Percentiles rank a stretch among this genome's conserved stretches.
Conservation (phyloP, 768 basidiomycete species). For the Scleroderma bovista region DNA sequence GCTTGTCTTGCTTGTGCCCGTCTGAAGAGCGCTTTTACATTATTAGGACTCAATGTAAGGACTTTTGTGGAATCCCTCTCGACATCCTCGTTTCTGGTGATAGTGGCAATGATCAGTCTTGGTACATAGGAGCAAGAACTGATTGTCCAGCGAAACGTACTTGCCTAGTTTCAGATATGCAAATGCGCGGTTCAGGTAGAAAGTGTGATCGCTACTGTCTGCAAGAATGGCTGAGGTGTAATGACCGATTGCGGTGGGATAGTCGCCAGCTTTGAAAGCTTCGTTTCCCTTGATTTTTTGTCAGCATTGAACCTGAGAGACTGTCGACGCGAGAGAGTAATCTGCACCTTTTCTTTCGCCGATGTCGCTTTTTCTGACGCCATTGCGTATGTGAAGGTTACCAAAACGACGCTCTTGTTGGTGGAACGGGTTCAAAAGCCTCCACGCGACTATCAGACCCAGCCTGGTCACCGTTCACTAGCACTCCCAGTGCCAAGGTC, state of each 20-base stretch:
- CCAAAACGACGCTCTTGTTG: too few species aligned
- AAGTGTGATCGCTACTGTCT: conserved; percentile 67
- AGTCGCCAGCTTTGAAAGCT: conserved; percentile 80
- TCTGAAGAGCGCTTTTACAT: conserved; percentile 78
- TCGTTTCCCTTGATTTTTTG: conserved; percentile 64
- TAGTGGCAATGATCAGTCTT: conserved; percentile 3
- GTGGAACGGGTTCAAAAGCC: too few species aligned
- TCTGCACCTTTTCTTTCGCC: conserved; percentile 29
- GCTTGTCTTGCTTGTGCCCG: conserved; percentile 66
- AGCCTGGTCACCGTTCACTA: too few species aligned
- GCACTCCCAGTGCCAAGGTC: too few species aligned
- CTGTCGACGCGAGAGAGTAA: not conserved
- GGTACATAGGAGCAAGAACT: not conserved
- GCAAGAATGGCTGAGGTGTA: conserved; percentile 78
- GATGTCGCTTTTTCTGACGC: conserved; percentile 30
- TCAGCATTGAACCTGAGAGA: not conserved
- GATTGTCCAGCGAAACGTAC: conserved; percentile 45
- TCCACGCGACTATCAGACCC: too few species aligned
- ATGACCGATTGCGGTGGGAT: conserved; percentile 73
- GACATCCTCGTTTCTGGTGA: conserved; percentile 65
- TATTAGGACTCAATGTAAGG: conserved; percentile 47
- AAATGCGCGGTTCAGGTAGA: conserved; percentile 82
- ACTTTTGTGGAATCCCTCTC: conserved; percentile 74
- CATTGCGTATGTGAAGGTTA: conserved; percentile 14
- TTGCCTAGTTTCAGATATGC: conserved; percentile 94